Base-by-base conservation (phyloP, 2,329 filamentous ascomycete genomes). In the Aspergillus novofumigatus region DNA sequence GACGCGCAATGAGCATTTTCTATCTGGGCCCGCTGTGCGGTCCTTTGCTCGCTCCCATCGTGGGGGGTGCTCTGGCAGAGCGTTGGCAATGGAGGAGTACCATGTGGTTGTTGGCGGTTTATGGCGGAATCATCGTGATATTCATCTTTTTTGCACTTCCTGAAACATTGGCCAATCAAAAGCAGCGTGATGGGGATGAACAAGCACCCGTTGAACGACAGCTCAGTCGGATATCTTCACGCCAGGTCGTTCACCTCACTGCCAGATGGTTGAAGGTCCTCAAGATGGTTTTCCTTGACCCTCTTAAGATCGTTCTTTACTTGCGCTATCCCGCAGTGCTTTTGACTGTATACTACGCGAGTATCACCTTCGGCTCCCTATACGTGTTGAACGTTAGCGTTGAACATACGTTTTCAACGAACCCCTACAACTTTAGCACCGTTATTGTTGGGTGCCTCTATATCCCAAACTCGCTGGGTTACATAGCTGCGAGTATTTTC, bases 1-100 rank as follows among this genome's bases (percentile, higher is more conserved):
- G 91, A 2, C 78, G 78, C 17, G 90, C 90, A n/a, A 94, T 94
- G 90, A 85, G 88, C 2, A 80, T 90, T 44, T 94, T 93, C 73
- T 94, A 92, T 65, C 80, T 94, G 0, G 91, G 91, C 0, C 90
- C 91, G 0, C 74, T 94, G 8, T 82, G 86, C 51, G 90, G 90
- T 0, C 91, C 91, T 0, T 74, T 94, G 14, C 72, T 93, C 5
- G 86, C 88, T 0, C 91, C 91, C 1, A 88, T 94, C 53, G 79
- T 94, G 32, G 91, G 90, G 53, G 91, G 90, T 47, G 84, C 81
- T 0, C 74, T 95, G n/a, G 81, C 87, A 0, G 76, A 90, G 63
- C 78, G 73, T 5, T 86, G 88, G 67, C 85, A 86, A 1, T 94
- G 91, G 91, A 80, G 88, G 64, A 86, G 86, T 42, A 90, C 89